Base-by-base conservation (phyloP, 2,329 filamentous ascomycete genomes). In the Colletotrichum sp. region DNA sequence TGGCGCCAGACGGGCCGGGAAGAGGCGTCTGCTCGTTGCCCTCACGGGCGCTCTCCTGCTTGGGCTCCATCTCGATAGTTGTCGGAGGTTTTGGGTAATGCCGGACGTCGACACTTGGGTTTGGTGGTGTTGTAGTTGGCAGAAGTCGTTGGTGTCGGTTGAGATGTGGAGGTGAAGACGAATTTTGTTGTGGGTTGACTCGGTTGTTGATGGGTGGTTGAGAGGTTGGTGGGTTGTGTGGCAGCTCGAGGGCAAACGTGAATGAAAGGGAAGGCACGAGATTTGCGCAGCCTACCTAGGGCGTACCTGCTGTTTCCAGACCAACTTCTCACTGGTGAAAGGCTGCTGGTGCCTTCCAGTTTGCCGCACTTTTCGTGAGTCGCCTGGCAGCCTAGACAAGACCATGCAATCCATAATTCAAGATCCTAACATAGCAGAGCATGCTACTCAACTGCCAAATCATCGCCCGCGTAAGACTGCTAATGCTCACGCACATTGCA, bases 391-490 rank as follows among this genome's bases (percentile, higher is more conserved):
- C 11, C n/a, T 4, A n/a, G 11, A 22, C 11, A 13, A 22, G n/a
- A 13, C n/a, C 11, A 52, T 52, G 44, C 12, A 4, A 7, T 52
- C 3, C 4, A 4, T 13, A 12, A 1, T 22, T 52, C 6, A 52
- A 52, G 2, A 13, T 52, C n/a, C n/a, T 22, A 52, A 49, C 19
- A n/a, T n/a, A 3, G 9, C 9, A 49, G 39, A 49, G 44, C n/a
- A 52, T 13, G 12, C 11, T 12, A 22, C 44, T 13, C 2, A 22
- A 8, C n/a, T 13, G n/a, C 9, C 5, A 9, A 22, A 7, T 49
- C 7, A 3, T 3, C 11, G n/a, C 44, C n/a, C 6, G 4, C 3
- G 19, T 11, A 22, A 49, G 7, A n/a, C 6, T 0, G 5, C 9
- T n/a, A 3, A 8, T 36, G 34, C 7, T 8, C 34, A 36, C 7